Percentiles rank a stretch among this genome's conserved stretches.
phyloP scores from a whole-genome alignment of 768 basidiomycete species.

The Naganishia vishniacii region DNA sequence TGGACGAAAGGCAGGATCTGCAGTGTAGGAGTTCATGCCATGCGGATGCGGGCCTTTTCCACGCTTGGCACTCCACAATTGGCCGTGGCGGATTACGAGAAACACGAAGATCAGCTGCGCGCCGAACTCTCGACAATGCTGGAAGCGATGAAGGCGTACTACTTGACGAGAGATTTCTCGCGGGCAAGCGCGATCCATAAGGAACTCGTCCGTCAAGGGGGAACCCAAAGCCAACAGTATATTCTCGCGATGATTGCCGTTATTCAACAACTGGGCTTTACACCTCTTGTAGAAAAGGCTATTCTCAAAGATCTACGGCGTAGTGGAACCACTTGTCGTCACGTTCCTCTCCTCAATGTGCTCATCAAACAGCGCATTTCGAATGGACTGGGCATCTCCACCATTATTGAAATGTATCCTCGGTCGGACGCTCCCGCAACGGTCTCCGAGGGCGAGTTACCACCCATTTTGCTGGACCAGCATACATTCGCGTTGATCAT shows the following conservation, averaged over 20 bases:
- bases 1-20: constrained; percentile 15
- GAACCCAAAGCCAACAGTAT: not conserved
- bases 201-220: not conserved
- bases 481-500: constrained; percentile 3
- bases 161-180: constrained; percentile 4
- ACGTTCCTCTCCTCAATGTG: constrained; percentile 11
- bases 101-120: constrained; percentile 1
- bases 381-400: constrained; percentile 2
- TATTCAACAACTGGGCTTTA: constrained; percentile 7
- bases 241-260: not conserved
- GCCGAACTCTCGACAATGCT: not conserved
- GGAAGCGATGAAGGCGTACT: constrained; percentile 15
- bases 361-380: not conserved
- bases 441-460: not conserved
- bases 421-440: too few relatives aligned
- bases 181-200: not conserved
- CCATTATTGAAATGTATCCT: constrained; percentile 7
- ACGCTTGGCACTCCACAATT: constrained; percentile 1
- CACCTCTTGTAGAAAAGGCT: constrained; percentile 5
- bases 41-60: constrained; percentile 15
- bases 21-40: constrained; percentile 15
- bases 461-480: constrained; percentile 2
- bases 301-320: constrained; percentile 12
- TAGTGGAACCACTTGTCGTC: not conserved
- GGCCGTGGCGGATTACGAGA: constrained; percentile 4